Evolutionary conservation across 2,329 filamentous ascomycete genomes (phyloP).

Genomic region (Alternaria panax): DNA sequence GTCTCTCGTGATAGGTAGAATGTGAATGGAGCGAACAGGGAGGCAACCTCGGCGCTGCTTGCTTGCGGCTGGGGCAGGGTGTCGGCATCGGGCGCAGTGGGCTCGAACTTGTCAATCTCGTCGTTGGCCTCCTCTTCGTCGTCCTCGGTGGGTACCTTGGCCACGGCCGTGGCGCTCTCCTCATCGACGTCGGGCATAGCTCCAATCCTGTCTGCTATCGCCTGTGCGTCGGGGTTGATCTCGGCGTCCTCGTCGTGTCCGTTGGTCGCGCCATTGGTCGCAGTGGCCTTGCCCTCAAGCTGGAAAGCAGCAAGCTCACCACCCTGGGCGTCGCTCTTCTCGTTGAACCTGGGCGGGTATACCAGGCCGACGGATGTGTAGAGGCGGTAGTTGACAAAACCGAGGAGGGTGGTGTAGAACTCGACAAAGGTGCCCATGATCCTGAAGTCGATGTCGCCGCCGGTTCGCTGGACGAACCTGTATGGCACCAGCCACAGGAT

Average conservation of each 20-base stretch:
- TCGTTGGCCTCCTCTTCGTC: conserved; percentile 48
- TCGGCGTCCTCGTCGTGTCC: conserved; percentile 33
- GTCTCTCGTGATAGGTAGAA: conserved; percentile 95
- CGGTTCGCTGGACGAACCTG: conserved; percentile 94
- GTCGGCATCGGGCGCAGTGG: conserved; percentile 83
- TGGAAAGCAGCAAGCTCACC: conserved; percentile 92
- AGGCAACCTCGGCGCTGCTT: conserved; percentile 70
- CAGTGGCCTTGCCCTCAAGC: conserved; percentile 75
- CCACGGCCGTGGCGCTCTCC: conserved; percentile 40
- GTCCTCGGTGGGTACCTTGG: conserved; percentile 22
- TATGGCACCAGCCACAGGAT: conserved; percentile 97
- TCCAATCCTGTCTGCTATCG: conserved; percentile 57
- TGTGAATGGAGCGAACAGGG: conserved; percentile 87
- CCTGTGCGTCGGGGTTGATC: conserved; percentile 55
- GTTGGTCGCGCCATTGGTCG: conserved; percentile 38
- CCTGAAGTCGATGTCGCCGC: conserved; percentile 94
- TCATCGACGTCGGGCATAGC: conserved; percentile 49
- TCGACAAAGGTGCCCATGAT: conserved; percentile 99
- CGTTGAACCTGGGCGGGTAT: conserved; percentile 94
- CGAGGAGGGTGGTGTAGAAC: conserved; percentile 95
- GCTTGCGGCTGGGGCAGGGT: conserved; percentile 79
- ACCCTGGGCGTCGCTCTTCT: conserved; percentile 83
- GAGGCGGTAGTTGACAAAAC: conserved; percentile 94
- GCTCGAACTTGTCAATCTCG: conserved; percentile 89
- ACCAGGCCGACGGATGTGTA: conserved; percentile 92